Conservation (phyloP, 2,329 filamentous ascomycete species). For the Myotisia sp. region DNA sequence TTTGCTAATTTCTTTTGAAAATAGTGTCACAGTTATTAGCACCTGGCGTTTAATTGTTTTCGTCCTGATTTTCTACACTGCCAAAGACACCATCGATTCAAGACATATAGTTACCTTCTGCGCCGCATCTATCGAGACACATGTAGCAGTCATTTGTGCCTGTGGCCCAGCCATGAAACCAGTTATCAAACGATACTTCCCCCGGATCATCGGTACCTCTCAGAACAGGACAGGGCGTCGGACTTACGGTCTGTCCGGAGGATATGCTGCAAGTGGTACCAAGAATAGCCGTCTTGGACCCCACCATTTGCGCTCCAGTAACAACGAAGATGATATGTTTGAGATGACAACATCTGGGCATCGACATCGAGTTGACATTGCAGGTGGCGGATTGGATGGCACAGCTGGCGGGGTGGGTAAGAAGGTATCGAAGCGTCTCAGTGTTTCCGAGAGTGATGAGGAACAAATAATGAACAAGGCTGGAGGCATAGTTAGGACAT, state of each 20-base stretch:
- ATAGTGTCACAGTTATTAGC: slow-evolving; percentile 18
- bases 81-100: slow-evolving; percentile 10
- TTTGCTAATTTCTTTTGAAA: not conserved
- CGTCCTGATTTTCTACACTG: slow-evolving; percentile 13
- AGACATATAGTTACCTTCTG: slow-evolving; percentile 19
- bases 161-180: slow-evolving; percentile 19
- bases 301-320: not conserved
- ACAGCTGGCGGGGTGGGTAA: not conserved
- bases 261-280: not conserved
- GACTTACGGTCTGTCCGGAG: not conserved
- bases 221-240: not conserved
- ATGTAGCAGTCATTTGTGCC: slow-evolving; percentile 19
- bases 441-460: not conserved
- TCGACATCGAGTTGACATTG: too few species aligned
- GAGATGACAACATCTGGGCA: not conserved
- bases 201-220: slow-evolving; percentile 7
- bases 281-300: not conserved
- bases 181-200: slow-evolving; percentile 7
- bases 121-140: slow-evolving; percentile 20
- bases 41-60: slow-evolving; percentile 20
- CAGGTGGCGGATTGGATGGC: not conserved
- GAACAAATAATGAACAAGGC: not conserved
- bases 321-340: not conserved
- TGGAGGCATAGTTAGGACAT: not conserved
- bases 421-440: not conserved